A percentile compares a stretch with the other conserved stretches of the same genome.
Evolutionary conservation across 2,329 filamentous ascomycete genomes (phyloP).

Genomic region (Pyrenophora graminea): DNA sequence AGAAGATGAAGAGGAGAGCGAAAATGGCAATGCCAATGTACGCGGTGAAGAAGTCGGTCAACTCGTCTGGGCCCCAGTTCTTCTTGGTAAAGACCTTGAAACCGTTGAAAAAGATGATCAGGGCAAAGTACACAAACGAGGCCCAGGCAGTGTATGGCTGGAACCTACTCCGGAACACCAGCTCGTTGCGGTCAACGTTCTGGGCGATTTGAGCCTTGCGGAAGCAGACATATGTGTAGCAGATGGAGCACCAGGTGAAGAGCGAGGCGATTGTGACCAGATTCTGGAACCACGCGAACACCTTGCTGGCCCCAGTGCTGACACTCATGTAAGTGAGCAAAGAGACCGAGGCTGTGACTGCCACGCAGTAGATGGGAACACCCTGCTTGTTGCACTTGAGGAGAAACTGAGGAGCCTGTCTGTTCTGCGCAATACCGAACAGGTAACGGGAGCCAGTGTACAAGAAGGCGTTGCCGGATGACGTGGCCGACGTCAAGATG

Average conservation of each 20-base stretch:
- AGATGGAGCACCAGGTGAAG: slow-evolving; percentile 60
- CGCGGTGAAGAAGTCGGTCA: slow-evolving; percentile 56
- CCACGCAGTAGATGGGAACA: slow-evolving; percentile 49
- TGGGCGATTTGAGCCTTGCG: slow-evolving; percentile 52
- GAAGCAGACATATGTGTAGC: slow-evolving; percentile 64
- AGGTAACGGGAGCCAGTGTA: slow-evolving; percentile 59
- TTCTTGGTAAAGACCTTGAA: slow-evolving; percentile 60
- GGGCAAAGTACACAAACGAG: slow-evolving; percentile 62
- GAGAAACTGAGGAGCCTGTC: slow-evolving; percentile 58
- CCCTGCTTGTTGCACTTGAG: slow-evolving; percentile 53
- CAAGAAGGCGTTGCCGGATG: slow-evolving; percentile 69
- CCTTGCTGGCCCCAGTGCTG: slow-evolving; percentile 49
- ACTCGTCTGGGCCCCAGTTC: slow-evolving; percentile 44
- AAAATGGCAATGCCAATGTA: slow-evolving; percentile 52
- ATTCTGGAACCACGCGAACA: slow-evolving; percentile 73
- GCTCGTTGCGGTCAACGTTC: slow-evolving; percentile 57
- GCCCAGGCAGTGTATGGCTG: slow-evolving; percentile 62
- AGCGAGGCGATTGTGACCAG: slow-evolving; percentile 64
- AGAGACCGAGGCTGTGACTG: slow-evolving; percentile 47
- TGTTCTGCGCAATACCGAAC: slow-evolving; percentile 55
- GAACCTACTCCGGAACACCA: slow-evolving; percentile 56
- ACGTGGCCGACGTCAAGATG: slow-evolving; percentile 73
- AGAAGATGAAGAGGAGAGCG: slow-evolving; percentile 59
- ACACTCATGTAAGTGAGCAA: slow-evolving; percentile 57
- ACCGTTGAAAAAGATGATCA: slow-evolving; percentile 65